phyloP scores from a whole-genome alignment of 2,329 filamentous ascomycete genomes.

The Thermothelomyces thermophilus region DNA sequence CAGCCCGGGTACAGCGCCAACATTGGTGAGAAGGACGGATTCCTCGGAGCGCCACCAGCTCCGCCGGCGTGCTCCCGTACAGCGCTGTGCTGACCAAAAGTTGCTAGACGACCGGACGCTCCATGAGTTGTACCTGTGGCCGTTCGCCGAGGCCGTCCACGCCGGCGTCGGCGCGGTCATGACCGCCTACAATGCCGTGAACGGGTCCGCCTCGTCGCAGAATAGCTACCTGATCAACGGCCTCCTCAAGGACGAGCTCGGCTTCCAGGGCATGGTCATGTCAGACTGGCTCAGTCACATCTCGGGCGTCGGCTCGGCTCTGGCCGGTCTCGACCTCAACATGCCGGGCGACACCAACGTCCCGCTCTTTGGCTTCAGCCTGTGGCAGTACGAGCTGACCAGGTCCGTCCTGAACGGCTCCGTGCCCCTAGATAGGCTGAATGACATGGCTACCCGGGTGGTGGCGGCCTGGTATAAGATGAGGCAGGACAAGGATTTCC shows the following conservation, averaged over 20 bases:
- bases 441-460: constrained; percentile 50
- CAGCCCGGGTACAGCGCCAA: constrained; percentile 48
- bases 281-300: constrained; percentile 77
- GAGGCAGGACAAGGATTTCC: constrained; percentile 53
- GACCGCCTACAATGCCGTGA: constrained; percentile 65
- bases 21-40: constrained; percentile 38
- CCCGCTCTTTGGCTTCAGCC: constrained; percentile 45
- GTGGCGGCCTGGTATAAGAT: constrained; percentile 54
- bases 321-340: constrained; percentile 65
- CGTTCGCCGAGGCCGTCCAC: constrained; percentile 65
- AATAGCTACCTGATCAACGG: constrained; percentile 72
- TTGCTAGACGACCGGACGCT: constrained; percentile 64
- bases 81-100: background rate
- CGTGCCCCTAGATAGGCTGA: constrained; percentile 49
- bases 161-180: constrained; percentile 60
- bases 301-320: constrained; percentile 64
- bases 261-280: constrained; percentile 76
- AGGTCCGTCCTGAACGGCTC: constrained; percentile 50
- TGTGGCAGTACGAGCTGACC: constrained; percentile 51
- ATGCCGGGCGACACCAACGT: constrained; percentile 54
- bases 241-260: constrained; percentile 70
- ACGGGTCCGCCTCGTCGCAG: constrained; percentile 74
- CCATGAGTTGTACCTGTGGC: constrained; percentile 73
- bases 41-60: background rate
- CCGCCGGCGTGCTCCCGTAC: too few species aligned